Percentiles rank a stretch among this genome's conserved stretches.
Conservation (phyloP, 345 rosid genomes). For the Aquilaria malaccensis region DNA sequence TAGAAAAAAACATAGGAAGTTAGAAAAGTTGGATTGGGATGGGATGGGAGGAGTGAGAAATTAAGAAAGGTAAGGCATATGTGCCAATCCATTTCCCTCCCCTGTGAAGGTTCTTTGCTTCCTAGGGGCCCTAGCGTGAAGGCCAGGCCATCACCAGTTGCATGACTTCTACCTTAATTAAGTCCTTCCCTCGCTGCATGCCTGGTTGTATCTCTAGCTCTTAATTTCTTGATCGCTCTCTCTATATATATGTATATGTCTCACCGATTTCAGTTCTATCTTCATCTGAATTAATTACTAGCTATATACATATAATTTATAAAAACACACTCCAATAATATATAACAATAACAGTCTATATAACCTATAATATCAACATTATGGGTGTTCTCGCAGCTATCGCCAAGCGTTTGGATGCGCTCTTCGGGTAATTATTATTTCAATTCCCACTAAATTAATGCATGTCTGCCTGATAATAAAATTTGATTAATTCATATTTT, state of each 20-base stretch:
- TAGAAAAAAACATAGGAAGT: background rate
- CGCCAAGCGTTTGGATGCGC: conserved; percentile 55
- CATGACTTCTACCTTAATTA: too few species aligned
- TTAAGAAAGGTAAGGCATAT: conserved; percentile 12
- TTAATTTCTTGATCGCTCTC: too few species aligned
- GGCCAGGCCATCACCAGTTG: too few species aligned
- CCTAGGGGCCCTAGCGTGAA: too few species aligned
- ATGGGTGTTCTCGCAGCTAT: conserved; percentile 53
- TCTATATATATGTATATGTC: background rate
- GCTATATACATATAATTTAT: background rate
- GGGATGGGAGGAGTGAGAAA: background rate
- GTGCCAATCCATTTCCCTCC: background rate
- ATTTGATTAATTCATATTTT: too few species aligned
- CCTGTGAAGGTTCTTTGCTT: too few species aligned
- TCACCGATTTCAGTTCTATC: background rate
- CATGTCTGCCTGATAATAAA: background rate
- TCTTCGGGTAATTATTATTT: conserved; percentile 41
- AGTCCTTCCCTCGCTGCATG: too few species aligned
- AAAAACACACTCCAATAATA: too few species aligned
- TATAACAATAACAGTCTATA: background rate
- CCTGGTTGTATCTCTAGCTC: too few species aligned
- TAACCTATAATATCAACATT: background rate
- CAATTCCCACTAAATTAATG: background rate
- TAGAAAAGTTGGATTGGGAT: background rate
- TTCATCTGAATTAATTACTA: background rate